Evolutionary conservation across 108 stramenopile species (phyloP).

Genomic region (Skeletonema potamos): DNA sequence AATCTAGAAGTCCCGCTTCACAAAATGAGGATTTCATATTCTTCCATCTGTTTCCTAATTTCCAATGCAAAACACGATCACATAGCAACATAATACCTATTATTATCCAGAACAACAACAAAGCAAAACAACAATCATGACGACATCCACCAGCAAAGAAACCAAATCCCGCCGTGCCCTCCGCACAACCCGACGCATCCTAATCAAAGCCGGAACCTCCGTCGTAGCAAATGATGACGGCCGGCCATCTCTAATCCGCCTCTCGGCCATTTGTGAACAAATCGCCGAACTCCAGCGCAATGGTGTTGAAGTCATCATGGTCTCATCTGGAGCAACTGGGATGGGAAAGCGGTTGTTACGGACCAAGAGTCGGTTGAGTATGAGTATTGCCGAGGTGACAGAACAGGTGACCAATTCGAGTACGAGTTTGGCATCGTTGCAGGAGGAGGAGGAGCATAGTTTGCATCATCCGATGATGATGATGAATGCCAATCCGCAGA

Average conservation of each 20-base stretch:
- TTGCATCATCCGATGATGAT: slow-evolving; percentile 4
- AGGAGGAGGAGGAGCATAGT: background rate
- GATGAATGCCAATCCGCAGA: slow-evolving; percentile 45
- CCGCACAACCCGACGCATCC: slow-evolving; percentile 70
- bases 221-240: slow-evolving; percentile 91
- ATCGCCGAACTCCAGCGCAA: slow-evolving; percentile 77
- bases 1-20: background rate
- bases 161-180: slow-evolving; percentile 55
- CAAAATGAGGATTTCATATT: background rate
- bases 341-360: slow-evolving; percentile 85
- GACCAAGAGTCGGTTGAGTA: slow-evolving; percentile 63
- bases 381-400: slow-evolving; percentile 59
- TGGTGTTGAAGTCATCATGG: slow-evolving; percentile 82
- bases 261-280: slow-evolving; percentile 90
- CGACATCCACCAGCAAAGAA: slow-evolving; percentile 2
- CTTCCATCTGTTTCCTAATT: background rate
- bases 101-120: too few relatives aligned
- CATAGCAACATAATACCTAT: too few relatives aligned
- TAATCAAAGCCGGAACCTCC: slow-evolving; percentile 89
- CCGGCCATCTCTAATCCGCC: slow-evolving; percentile 81
- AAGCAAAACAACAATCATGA: background rate
- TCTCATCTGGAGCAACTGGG: slow-evolving; percentile 77
- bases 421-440: slow-evolving; percentile 3
- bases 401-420: background rate
- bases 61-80: too few relatives aligned